Conservation (phyloP, 176 grass and related monocot genomes). For the Oryza punctata region DNA sequence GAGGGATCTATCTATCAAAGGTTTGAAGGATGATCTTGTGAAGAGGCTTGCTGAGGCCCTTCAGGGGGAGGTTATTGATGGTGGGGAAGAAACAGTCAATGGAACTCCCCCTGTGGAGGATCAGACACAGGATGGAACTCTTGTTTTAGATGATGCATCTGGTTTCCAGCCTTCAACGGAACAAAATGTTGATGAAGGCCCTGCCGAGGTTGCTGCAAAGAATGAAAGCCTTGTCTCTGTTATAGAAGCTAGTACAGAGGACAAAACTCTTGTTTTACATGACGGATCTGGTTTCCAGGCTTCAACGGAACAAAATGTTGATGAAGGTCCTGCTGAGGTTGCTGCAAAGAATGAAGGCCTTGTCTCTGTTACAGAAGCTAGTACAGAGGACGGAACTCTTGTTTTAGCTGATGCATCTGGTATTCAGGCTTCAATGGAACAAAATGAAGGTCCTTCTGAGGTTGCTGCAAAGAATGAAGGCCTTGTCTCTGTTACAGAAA, state of each 20-base stretch:
- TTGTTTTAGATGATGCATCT: no score
- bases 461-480: constrained; percentile 12
- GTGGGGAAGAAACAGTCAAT: constrained; percentile 28
- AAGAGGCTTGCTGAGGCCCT: constrained; percentile 62
- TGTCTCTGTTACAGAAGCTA: constrained; percentile 26
- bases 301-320: constrained; percentile 29
- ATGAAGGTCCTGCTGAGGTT: constrained; percentile 28
- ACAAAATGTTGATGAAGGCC: no score
- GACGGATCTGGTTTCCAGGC: constrained; percentile 25
- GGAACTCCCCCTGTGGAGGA: constrained; percentile 13
- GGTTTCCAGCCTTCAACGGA: no score
- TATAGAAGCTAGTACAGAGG: neutral
- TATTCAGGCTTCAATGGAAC: constrained; percentile 29
- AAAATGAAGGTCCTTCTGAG: constrained; percentile 21
- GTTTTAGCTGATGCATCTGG: constrained; percentile 10
- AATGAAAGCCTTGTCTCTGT: no score
- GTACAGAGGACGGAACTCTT: neutral
- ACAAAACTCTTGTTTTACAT: neutral
- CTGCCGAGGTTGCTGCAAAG: no score
- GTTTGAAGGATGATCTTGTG: constrained; percentile 82
- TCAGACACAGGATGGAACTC: neutral
- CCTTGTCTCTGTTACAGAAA: constrained; percentile 27
- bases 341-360: constrained; percentile 7
- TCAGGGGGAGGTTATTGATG: constrained; percentile 38
- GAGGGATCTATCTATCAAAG: constrained; percentile 61